phyloP scores from a whole-genome alignment of 1,139 yeast species.

The Saccharomyces hybrid region DNA sequence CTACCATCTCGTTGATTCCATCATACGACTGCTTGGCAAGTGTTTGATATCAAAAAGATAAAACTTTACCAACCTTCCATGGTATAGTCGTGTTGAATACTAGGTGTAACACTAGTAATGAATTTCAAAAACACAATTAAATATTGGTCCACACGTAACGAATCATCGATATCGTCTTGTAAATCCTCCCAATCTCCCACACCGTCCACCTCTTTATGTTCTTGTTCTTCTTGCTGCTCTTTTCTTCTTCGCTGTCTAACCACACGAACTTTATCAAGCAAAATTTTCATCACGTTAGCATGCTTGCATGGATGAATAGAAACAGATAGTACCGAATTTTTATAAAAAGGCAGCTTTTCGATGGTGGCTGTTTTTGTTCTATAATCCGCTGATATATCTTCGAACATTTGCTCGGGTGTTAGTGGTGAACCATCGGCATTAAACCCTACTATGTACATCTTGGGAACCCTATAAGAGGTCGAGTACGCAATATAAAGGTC shows the following conservation, averaged over 20 bases:
- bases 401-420: constrained; percentile 85
- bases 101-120: constrained; percentile 95
- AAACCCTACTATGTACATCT: constrained; percentile 86
- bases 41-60: background rate
- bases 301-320: constrained; percentile 97
- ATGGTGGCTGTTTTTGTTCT: constrained; percentile 95
- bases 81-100: constrained; percentile 93
- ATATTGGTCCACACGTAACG: constrained; percentile 83
- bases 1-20: background rate
- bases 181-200: constrained; percentile 40
- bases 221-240: constrained; percentile 17
- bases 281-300: constrained; percentile 85
- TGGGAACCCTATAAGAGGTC: constrained; percentile 93
- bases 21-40: background rate
- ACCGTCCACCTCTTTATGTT: constrained; percentile 14
- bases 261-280: constrained; percentile 60
- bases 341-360: constrained; percentile 81
- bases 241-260: constrained; percentile 38
- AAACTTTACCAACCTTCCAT: constrained; percentile 65
- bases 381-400: constrained; percentile 86
- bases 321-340: constrained; percentile 63
- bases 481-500: constrained; percentile 88
- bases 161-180: constrained; percentile 36
- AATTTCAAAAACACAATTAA: constrained; percentile 82
- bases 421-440: constrained; percentile 78